These are phyloP conservation scores for Fusarium xylarioides DNA, from an alignment of 2,329 filamentous ascomycete species.

Conservation along the genomic window DNA sequence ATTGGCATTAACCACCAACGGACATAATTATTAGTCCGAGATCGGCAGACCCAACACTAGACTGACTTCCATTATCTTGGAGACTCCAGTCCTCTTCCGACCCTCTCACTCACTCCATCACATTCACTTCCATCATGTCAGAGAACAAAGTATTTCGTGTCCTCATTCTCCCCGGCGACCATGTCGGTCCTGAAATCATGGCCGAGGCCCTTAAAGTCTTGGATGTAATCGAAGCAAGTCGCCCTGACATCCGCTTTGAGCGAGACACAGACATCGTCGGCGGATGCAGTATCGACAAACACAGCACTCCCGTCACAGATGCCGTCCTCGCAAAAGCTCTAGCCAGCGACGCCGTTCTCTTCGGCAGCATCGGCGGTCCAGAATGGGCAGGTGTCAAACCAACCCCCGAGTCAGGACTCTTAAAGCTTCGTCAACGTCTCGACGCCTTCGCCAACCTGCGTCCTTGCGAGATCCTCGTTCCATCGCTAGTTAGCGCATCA, in stretches of 20 bases:
- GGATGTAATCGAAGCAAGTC: slow-evolving; percentile 49
- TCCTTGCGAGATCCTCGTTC: slow-evolving; percentile 57
- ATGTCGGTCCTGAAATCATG: slow-evolving; percentile 58
- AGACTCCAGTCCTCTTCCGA: not conserved
- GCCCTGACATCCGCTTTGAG: slow-evolving; percentile 45
- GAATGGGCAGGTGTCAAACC: slow-evolving; percentile 54
- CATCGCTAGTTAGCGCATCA: slow-evolving; percentile 50
- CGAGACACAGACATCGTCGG: slow-evolving; percentile 43
- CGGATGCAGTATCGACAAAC: slow-evolving; percentile 54
- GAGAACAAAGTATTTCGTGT: slow-evolving; percentile 41
- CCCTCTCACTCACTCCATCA: not conserved
- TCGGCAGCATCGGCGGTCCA: slow-evolving; percentile 59
- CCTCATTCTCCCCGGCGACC: slow-evolving; percentile 57
- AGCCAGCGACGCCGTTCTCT: slow-evolving; percentile 55
- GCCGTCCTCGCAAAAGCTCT: slow-evolving; percentile 53
- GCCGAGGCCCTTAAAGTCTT: slow-evolving; percentile 57
- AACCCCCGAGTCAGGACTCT: slow-evolving; percentile 56
- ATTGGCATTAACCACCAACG: not conserved
- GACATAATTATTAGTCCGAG: not conserved
- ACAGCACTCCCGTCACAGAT: slow-evolving; percentile 55
- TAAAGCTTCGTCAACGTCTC: slow-evolving; percentile 52
- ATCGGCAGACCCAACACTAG: not conserved
- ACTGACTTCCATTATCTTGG: not conserved
- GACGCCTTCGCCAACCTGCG: slow-evolving; percentile 61
- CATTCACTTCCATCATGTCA: not conserved